Conservation (phyloP, 768 basidiomycete species). For the Pseudohyphozyma bogoriensis region DNA sequence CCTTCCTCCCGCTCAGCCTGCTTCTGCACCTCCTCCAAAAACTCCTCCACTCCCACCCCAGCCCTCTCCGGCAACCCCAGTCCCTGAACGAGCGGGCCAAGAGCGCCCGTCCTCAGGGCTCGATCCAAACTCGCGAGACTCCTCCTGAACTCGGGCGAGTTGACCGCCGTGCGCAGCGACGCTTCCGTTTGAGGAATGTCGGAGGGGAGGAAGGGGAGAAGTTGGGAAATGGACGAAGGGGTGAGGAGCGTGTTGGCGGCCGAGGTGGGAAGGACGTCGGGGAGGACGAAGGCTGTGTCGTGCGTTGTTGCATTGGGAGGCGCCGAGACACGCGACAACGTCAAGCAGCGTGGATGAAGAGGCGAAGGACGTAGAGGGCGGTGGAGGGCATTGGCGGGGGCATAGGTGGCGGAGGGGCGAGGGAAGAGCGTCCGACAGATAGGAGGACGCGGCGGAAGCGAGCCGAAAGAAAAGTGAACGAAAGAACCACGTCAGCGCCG, state of each 20-base stretch:
- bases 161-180: constrained; percentile 4
- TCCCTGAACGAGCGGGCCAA: constrained; percentile 11
- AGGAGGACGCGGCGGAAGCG: no score
- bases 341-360: no score
- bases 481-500: background rate
- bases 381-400: background rate
- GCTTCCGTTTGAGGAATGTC: background rate
- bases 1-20: constrained; percentile 7
- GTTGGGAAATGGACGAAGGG: background rate
- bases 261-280: constrained; percentile 20
- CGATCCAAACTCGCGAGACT: constrained; percentile 3
- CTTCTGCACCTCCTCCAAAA: constrained; percentile 17
- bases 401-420: no score
- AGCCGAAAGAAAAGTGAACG: background rate
- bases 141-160: constrained; percentile 14
- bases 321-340: no score
- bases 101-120: constrained; percentile 25
- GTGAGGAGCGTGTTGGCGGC: constrained; percentile 6
- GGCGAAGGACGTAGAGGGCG: background rate
- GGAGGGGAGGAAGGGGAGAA: background rate
- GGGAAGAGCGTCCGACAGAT: background rate
- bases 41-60: constrained; percentile 16
- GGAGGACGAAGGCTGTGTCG: constrained; percentile 14
- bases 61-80: constrained; percentile 12
- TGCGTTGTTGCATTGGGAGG: background rate